A percentile compares a stretch with the other conserved stretches of the same genome.
Conservation (phyloP, 2,329 filamentous ascomycete species). For the Aspergillus novofumigatus region DNA sequence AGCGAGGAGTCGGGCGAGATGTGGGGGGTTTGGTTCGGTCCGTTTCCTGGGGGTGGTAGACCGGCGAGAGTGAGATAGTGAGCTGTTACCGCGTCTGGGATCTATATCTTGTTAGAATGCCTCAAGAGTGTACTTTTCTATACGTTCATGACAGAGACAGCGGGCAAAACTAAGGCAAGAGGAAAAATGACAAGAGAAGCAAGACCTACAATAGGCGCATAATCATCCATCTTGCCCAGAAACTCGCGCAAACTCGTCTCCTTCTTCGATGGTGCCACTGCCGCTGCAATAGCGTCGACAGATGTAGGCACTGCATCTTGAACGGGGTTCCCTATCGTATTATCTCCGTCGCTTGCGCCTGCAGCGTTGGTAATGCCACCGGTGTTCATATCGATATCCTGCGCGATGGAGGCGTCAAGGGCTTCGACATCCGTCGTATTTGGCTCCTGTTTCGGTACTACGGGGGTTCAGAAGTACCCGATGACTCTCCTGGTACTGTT, state of each 20-base stretch:
- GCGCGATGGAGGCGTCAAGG: constrained; percentile 33
- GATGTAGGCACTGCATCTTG: constrained; percentile 14
- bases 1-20: constrained; percentile 86
- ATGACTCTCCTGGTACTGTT: constrained; percentile 6
- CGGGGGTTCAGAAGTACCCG: constrained; percentile 15
- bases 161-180: neutral
- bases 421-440: constrained; percentile 21
- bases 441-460: constrained; percentile 21
- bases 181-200: neutral
- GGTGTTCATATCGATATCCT: constrained; percentile 36
- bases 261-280: constrained; percentile 68
- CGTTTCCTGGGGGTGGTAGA: constrained; percentile 78
- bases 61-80: constrained; percentile 97
- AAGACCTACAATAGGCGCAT: constrained; percentile 80
- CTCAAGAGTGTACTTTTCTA: neutral
- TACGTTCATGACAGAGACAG: neutral
- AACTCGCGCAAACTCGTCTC: constrained; percentile 92
- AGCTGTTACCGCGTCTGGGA: constrained; percentile 93
- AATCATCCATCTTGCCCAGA: constrained; percentile 94
- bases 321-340: constrained; percentile 16
- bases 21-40: constrained; percentile 69
- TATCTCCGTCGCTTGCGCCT: constrained; percentile 13
- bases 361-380: constrained; percentile 15
- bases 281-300: constrained; percentile 46
- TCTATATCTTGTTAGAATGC: constrained; percentile 51